A percentile compares a stretch with the other conserved stretches of the same genome.
These are phyloP conservation scores for Uronychia binucleata DNA, from an alignment of 73 alveolate species.

Conservation along the genomic window DNA sequence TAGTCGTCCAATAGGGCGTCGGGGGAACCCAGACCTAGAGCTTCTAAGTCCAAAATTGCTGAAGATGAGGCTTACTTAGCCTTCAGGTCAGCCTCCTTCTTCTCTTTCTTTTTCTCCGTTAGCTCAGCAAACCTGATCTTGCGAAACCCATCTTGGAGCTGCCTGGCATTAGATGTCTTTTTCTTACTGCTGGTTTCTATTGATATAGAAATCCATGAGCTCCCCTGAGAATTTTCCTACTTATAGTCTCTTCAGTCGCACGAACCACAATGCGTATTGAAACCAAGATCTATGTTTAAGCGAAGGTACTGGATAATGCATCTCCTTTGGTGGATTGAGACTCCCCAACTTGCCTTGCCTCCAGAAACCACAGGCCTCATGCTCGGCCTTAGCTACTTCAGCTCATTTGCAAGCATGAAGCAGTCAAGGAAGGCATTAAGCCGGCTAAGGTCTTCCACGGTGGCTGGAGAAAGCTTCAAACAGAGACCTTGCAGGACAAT, in stretches of 20 bases:
- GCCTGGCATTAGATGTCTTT: too few species aligned
- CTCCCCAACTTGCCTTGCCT: conserved; percentile 1
- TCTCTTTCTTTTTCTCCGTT: background rate
- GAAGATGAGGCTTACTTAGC: too few species aligned
- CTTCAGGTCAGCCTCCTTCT: too few species aligned
- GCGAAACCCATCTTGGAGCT: background rate
- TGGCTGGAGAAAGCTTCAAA: conserved; percentile 25
- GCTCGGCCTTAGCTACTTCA: conserved; percentile 36
- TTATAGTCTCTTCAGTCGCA: conserved; percentile 23
- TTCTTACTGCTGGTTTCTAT: too few species aligned
- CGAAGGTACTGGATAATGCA: conserved; percentile 6
- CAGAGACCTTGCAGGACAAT: conserved; percentile 3
- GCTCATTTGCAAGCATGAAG: conserved; percentile 24
- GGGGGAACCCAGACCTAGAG: background rate
- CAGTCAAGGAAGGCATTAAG: conserved; percentile 9
- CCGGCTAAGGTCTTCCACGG: conserved; percentile 27
- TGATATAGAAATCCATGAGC: background rate
- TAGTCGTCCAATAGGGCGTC: background rate
- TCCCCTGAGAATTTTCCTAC: background rate
- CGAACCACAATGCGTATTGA: conserved; percentile 35
- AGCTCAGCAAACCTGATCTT: background rate
- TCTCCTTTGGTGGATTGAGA: conserved; percentile 1
- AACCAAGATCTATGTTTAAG: conserved; percentile 33
- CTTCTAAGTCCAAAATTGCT: background rate
- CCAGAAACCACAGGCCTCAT: conserved; percentile 19